Percentiles rank a stretch among this genome's conserved stretches.
Conservation (phyloP, 805 yeast species). For the Yamadazyma philogaea region DNA sequence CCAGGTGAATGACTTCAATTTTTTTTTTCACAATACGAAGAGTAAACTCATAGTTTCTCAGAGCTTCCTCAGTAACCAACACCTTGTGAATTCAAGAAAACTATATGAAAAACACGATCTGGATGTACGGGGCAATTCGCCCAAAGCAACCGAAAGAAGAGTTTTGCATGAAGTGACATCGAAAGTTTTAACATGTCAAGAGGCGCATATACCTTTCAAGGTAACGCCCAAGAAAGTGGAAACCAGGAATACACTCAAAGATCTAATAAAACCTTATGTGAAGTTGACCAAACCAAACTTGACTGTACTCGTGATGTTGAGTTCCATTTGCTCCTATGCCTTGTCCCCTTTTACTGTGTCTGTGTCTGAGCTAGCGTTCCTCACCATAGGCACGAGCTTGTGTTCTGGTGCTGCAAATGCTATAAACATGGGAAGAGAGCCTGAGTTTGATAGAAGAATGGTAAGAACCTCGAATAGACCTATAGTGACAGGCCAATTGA, state of each 20-base stretch:
- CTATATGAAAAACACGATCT: slow-evolving; percentile 5
- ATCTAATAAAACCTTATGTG: slow-evolving; percentile 57
- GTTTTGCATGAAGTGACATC: slow-evolving; percentile 41
- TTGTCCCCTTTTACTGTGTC: slow-evolving; percentile 82
- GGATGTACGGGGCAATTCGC: background rate
- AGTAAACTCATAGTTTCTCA: slow-evolving; percentile 27
- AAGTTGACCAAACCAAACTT: slow-evolving; percentile 89
- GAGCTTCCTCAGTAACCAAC: slow-evolving; percentile 34
- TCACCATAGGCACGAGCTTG: slow-evolving; percentile 82
- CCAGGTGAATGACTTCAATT: slow-evolving; percentile 28
- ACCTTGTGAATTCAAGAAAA: slow-evolving; percentile 12
- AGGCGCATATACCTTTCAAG: slow-evolving; percentile 54
- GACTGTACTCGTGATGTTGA: slow-evolving; percentile 81
- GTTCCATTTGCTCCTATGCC: slow-evolving; percentile 92
- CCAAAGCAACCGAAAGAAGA: slow-evolving; percentile 10
- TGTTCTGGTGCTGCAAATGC: slow-evolving; percentile 96
- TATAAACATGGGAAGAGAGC: slow-evolving; percentile 95
- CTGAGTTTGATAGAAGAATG: slow-evolving; percentile 84
- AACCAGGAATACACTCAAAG: slow-evolving; percentile 24
- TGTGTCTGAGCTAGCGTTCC: slow-evolving; percentile 60
- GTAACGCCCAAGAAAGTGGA: slow-evolving; percentile 41
- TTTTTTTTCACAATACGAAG: slow-evolving; percentile 36
- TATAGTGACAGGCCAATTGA: slow-evolving; percentile 76
- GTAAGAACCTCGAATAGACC: slow-evolving; percentile 85
- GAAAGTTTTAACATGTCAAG: slow-evolving; percentile 45